phyloP scores from a whole-genome alignment of 2,329 filamentous ascomycete species.

The Trichoderma semiorbis region DNA sequence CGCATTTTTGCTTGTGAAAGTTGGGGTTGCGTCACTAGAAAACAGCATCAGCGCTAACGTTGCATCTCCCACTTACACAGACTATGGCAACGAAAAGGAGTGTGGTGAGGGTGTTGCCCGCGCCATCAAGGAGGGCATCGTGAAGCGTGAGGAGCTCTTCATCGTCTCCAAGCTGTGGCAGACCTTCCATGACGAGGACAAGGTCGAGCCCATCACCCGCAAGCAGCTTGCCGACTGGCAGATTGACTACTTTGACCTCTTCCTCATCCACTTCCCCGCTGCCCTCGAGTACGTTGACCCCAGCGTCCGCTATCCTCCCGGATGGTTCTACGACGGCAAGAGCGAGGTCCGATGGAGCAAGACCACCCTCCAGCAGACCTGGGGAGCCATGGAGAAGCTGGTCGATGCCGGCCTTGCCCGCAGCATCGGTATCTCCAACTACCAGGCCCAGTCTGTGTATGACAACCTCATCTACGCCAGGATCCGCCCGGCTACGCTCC shows the following conservation, averaged over 20 bases:
- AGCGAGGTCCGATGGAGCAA: constrained; percentile 61
- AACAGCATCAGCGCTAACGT: not conserved
- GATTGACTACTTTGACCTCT: constrained; percentile 86
- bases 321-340: constrained; percentile 66
- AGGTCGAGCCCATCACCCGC: constrained; percentile 70
- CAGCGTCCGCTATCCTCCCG: constrained; percentile 71
- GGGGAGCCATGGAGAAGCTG: constrained; percentile 74
- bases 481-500: constrained; percentile 71
- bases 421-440: constrained; percentile 80
- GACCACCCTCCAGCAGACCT: constrained; percentile 76
- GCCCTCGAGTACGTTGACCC: constrained; percentile 84
- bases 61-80: constrained; percentile 37
- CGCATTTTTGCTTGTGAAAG: not conserved
- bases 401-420: constrained; percentile 65
- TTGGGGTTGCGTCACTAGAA: not conserved
- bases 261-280: constrained; percentile 85
- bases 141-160: constrained; percentile 85
- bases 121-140: constrained; percentile 75
- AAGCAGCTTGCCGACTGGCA: constrained; percentile 80
- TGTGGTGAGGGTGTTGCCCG: constrained; percentile 72
- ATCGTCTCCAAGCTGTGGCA: constrained; percentile 93
- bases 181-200: constrained; percentile 78
- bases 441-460: constrained; percentile 72
- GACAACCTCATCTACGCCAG: constrained; percentile 76
- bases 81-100: constrained; percentile 81